A percentile compares a stretch with the other conserved stretches of the same genome.
These are phyloP conservation scores for Angomonas deanei DNA, from an alignment of 208 protist genomes.

Conservation along the genomic window DNA sequence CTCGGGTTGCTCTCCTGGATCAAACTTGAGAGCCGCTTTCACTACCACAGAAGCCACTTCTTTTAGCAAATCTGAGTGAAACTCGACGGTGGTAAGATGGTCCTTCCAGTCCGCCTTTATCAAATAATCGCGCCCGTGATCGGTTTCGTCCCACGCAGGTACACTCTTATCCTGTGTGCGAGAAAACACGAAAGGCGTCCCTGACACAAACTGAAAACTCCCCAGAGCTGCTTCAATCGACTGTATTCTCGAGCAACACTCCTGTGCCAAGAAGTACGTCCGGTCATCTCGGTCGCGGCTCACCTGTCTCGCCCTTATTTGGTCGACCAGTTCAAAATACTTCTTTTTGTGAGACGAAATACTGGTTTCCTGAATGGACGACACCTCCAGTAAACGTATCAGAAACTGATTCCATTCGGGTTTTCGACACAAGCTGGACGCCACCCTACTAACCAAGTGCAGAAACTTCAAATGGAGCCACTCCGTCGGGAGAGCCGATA, in stretches of 20 bases:
- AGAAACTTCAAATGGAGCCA: slow-evolving; percentile 41
- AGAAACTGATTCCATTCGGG: slow-evolving; percentile 27
- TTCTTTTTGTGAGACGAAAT: slow-evolving; percentile 34
- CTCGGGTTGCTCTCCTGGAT: not conserved
- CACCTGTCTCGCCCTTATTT: not conserved
- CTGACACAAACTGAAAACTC: not conserved
- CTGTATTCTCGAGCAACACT: not conserved
- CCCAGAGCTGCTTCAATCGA: not conserved
- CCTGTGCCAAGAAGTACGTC: not conserved
- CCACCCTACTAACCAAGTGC: slow-evolving; percentile 6
- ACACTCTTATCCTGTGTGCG: not conserved
- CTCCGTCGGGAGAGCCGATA: slow-evolving; percentile 39
- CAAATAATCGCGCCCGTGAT: not conserved
- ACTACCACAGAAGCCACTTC: not conserved
- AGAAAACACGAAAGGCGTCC: not conserved
- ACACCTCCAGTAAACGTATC: slow-evolving; percentile 40
- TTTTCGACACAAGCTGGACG: slow-evolving; percentile 2
- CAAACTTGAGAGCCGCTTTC: not conserved
- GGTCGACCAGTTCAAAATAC: slow-evolving; percentile 18
- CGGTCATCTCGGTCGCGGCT: not conserved
- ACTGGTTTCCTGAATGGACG: slow-evolving; percentile 17
- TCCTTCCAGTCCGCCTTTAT: not conserved
- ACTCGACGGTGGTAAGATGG: not conserved
- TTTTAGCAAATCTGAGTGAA: not conserved
- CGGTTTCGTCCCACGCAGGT: not conserved